These are phyloP conservation scores for Achlya hypogyna DNA, from an alignment of 352 stramenopile species.

Conservation along the genomic window DNA sequence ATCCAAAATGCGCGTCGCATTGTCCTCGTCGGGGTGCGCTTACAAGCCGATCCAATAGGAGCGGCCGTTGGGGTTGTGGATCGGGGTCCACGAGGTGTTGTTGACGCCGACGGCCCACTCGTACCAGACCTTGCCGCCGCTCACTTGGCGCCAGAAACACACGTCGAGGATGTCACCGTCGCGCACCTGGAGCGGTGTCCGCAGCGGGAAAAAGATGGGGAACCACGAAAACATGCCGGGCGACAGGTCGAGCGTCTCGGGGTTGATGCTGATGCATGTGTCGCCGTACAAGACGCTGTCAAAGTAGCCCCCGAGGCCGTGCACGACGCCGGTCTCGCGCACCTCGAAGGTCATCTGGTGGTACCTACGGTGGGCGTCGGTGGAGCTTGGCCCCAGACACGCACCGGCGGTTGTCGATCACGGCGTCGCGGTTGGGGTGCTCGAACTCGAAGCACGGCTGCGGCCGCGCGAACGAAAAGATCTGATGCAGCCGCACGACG, in stretches of 20 bases:
- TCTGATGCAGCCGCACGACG: slow-evolving; percentile 93
- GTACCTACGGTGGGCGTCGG: slow-evolving; percentile 15
- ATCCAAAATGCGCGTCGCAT: neutral
- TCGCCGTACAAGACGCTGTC: slow-evolving; percentile 91
- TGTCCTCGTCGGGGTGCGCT: neutral
- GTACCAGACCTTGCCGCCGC: slow-evolving; percentile 93
- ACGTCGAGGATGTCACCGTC: slow-evolving; percentile 72
- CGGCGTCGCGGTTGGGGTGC: slow-evolving; percentile 75
- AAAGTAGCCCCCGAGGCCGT: slow-evolving; percentile 96
- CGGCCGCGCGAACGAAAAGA: slow-evolving; percentile 75
- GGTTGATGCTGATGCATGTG: slow-evolving; percentile 92
- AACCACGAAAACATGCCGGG: slow-evolving; percentile 99
- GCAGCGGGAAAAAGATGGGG: slow-evolving; percentile 96
- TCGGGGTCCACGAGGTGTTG: slow-evolving; percentile 41
- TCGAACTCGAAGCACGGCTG: slow-evolving; percentile 91
- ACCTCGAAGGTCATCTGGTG: slow-evolving; percentile 45
- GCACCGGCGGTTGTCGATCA: slow-evolving; percentile 82
- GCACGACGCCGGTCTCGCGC: slow-evolving; percentile 58
- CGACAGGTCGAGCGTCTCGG: slow-evolving; percentile 80
- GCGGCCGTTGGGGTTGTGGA: slow-evolving; percentile 96
- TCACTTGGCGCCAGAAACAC: slow-evolving; percentile 89
- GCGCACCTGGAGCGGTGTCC: slow-evolving; percentile 78
- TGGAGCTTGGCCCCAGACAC: slow-evolving; percentile 2
- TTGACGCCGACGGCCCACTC: slow-evolving; percentile 89
- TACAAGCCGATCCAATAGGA: slow-evolving; percentile 94